Evolutionary conservation across 192 early-diverging fungal species (phyloP), one percentile per base, ranked within the genome.

Genomic region (Dissophora ornata): DNA sequence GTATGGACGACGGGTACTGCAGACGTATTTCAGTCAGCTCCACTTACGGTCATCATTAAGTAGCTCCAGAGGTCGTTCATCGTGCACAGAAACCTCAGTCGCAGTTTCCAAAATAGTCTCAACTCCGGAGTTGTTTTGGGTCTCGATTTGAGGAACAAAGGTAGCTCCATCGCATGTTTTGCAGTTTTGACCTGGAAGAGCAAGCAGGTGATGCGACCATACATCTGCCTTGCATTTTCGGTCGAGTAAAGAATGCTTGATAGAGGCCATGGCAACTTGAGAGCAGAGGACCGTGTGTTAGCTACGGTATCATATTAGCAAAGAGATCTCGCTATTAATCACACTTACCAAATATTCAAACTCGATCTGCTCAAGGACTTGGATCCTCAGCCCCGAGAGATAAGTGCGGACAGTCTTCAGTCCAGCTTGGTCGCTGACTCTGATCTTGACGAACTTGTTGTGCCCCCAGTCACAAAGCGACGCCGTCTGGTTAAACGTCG

Each of bases 21-120:
- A n/a, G n/a, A n/a, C n/a, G n/a, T n/a, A n/a, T n/a, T n/a, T n/a
- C n/a, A n/a, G n/a, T n/a, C n/a, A n/a, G n/a, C n/a, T n/a, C n/a
- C 44, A 4, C 64, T 67, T 67, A 67, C 73, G 3, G 73, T 77
- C 38, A 48, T 67, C 73, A 77, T 77, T n/a, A 77, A 42, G 19
- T 77, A 77, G 30, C 64, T 77, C 73, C 73, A 77, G 9, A 77
- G 42, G 28, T 77, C 73, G 18, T 77, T 77, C 19, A 67, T 19
- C n/a, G 59, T 54, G 38, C 58, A 57, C 6, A 77, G 22, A 28
- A 77, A 57, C 5, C 59, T 22, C 36, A 77, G 18, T 21, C 73
- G 41, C 64, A 77, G 25, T 26, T 67, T 77, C 47, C 63, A 67
- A 46, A 77, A 62, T 4, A 42, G 25, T 7, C 53, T 16, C 4